Base-by-base conservation (phyloP, 2,329 filamentous ascomycete species). In the Thermomyces lanuginosus region DNA sequence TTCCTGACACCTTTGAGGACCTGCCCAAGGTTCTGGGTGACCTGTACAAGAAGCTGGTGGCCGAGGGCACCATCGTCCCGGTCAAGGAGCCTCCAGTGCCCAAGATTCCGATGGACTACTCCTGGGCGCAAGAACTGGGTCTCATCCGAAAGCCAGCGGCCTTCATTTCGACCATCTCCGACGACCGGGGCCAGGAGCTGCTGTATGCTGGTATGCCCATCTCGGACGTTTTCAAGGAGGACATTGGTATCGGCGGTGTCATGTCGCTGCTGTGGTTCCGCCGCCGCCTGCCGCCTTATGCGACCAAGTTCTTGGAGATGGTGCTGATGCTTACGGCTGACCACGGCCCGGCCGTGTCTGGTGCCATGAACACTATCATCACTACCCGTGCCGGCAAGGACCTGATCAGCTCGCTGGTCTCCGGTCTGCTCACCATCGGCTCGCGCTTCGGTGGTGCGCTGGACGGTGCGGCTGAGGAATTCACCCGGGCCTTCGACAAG, bases 341-440 rank as follows among this genome's bases (percentile, higher is more conserved):
- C 54, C 89, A 98, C 74, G 89, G 89, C 61, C 89, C 89, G 29
- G 89, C 89, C 46, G 89, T 98, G 45, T 98, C 89, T 45, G 89
- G 89, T 71, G 89, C 89, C 58, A 98, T 98, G 89, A 98, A 98
- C 76, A 98, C 89, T 56, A 98, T 98, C 58, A 95, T 98, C 57
- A 98, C 89, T 37, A 98, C 89, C 34, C 81, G 89, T 79, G 89
- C 89, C 38, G 89, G 89, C 58, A 98, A 98, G 71, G 89, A 98
- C 55, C 66, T 98, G 43, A 95, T 98, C 66, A 84, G 76, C 47
- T 79, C 89, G 24, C 71, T 98, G 37, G 89, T 98, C 31, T 80
- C 80, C 46, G 89, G 89, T 82, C 79, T 98, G 29, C 66, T 98
- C 53, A 98, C 89, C 46, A 98, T 98, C 48, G 89, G 89, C 51